Conservation (phyloP, 108 stramenopile species). For the Skeletonema menzelii region DNA sequence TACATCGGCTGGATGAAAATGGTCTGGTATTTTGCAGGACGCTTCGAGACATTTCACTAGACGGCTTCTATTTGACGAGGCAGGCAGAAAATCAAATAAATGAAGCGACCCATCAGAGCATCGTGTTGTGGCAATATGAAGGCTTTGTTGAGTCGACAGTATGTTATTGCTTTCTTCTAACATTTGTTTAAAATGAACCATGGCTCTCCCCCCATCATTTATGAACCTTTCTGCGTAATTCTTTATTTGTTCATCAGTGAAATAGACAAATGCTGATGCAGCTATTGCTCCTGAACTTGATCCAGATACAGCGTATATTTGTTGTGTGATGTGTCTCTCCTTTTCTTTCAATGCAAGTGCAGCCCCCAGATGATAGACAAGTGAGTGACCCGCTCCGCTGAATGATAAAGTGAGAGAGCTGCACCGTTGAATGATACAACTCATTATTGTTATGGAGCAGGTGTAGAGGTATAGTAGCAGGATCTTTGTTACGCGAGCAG, state of each 20-base stretch:
- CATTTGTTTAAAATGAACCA: conserved; percentile 39
- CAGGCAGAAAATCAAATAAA: conserved; percentile 47
- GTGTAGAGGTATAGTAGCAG: too few relatives aligned
- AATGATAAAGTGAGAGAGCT: conserved; percentile 50
- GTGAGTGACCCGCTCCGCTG: conserved; percentile 57
- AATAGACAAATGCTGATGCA: conserved; percentile 37
- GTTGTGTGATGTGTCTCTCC: neutral
- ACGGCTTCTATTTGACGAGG: neutral
- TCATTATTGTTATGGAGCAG: neutral
- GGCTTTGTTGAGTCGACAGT: neutral
- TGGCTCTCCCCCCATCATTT: conserved; percentile 46
- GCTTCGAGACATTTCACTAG: conserved; percentile 48
- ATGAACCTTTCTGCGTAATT: conserved; percentile 63
- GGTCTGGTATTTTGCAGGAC: conserved; percentile 58
- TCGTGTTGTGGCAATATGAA: conserved; percentile 56
- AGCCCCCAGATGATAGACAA: conserved; percentile 61
- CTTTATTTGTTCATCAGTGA: conserved; percentile 33
- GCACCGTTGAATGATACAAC: neutral
- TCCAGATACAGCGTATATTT: conserved; percentile 45
- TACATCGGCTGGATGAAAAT: conserved; percentile 62
- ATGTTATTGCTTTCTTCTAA: conserved; percentile 10
- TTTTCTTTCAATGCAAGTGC: conserved; percentile 12
- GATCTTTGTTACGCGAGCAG: too few relatives aligned
- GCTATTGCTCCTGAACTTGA: conserved; percentile 65
- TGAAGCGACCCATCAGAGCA: conserved; percentile 50